Evolutionary conservation across 331 rosid species (phyloP), one percentile per base, ranked within the genome.

Genomic region (Stylosanthes scabra): DNA sequence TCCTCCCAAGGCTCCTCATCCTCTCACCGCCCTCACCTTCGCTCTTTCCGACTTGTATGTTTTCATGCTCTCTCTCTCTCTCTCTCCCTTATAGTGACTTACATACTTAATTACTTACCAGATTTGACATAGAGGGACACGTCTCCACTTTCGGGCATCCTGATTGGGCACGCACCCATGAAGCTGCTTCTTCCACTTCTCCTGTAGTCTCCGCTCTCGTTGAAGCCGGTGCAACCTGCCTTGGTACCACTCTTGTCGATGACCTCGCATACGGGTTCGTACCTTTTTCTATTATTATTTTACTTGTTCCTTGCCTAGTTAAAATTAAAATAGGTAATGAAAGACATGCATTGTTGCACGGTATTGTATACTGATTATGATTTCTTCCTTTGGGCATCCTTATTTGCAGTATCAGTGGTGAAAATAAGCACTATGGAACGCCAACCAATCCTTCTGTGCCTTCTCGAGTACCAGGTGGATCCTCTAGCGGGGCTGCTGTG

Each of bases 1-100:
- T 67, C 99, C 99, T 28, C 98, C 99, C 11, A 95, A 88, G 74
- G 99, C 99, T 58, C 99, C 97, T 61, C 98, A 95, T 14, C 99
- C 94, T 0, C 98, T 95, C 66, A 83, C 97, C 49, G 83, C 83
- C 8, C 93, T 95, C 82, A 72, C 97, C 59, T 95, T 95, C 70
- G 93, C 96, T 5, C 83, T 92, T 31, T 88, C 99, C 52, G 98
- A 95, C 87, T 79, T 95, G 97, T 61, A 60, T 34, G 83, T 61
- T 0, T 4, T 41, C 6, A 15, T 10, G 34, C 49, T 34, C 3
- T 14, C 6, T 8, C 14, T 2, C 52, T 3, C 15, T 11, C 1
- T 47, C 2, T 9, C 9, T 15, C 0, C 4, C 9, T 27, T 10
- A 14, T 5, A 6, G 10, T 46, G n/a, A 3, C n/a, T 41, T 7